Conservation (phyloP, 2,329 filamentous ascomycete species). For the Alternaria brassicae region DNA sequence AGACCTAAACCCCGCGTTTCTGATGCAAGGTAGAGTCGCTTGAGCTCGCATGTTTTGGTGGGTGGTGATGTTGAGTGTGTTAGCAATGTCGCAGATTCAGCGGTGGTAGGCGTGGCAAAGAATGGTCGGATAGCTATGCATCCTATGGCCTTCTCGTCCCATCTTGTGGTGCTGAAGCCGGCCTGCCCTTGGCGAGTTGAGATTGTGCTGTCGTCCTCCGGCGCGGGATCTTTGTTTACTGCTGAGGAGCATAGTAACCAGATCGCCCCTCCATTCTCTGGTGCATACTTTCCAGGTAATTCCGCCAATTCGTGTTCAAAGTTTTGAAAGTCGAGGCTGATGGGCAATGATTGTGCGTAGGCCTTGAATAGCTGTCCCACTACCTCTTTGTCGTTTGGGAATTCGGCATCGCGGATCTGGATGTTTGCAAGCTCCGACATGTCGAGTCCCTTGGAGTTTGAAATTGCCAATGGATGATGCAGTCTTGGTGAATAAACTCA, state of each 20-base stretch:
- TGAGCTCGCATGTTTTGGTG: slow-evolving; percentile 60
- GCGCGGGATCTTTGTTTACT: background rate
- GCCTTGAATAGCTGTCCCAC: slow-evolving; percentile 48
- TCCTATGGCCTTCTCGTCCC: slow-evolving; percentile 50
- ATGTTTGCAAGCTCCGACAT: slow-evolving; percentile 7
- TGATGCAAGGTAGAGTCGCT: slow-evolving; percentile 62
- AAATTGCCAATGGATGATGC: background rate
- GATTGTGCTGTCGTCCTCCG: no score
- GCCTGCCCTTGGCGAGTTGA: no score
- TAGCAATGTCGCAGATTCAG: slow-evolving; percentile 9
- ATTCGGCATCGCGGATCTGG: slow-evolving; percentile 42
- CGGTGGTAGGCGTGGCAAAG: slow-evolving; percentile 10
- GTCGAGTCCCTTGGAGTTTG: background rate
- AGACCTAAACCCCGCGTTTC: slow-evolving; percentile 58
- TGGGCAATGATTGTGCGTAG: slow-evolving; percentile 54
- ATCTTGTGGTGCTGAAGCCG: background rate
- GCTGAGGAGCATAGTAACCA: slow-evolving; percentile 53
- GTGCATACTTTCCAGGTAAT: slow-evolving; percentile 63
- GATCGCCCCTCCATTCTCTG: slow-evolving; percentile 55
- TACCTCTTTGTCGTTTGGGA: slow-evolving; percentile 52
- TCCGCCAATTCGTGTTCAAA: slow-evolving; percentile 61
- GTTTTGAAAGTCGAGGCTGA: slow-evolving; percentile 65
- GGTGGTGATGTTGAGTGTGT: slow-evolving; percentile 8
- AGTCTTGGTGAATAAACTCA: background rate
- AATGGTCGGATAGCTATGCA: slow-evolving; percentile 60